phyloP scores from a whole-genome alignment of 441 rosid genomes.

The Adansonia gregorii region DNA sequence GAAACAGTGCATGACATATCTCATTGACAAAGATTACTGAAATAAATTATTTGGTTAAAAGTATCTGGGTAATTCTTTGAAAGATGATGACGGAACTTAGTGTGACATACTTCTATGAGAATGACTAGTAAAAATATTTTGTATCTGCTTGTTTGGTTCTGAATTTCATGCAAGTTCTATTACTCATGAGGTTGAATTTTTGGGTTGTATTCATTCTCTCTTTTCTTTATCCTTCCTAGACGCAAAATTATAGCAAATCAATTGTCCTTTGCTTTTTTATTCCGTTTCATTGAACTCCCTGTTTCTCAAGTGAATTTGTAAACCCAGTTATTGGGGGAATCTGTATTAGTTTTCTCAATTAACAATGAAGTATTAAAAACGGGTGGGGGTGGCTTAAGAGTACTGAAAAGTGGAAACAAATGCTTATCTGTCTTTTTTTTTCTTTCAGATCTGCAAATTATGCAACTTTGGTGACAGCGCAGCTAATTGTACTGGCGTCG shows the following conservation, averaged over 20 bases:
- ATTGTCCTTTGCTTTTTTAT: not conserved
- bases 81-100: not conserved
- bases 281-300: not conserved
- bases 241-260: not conserved
- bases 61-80: not conserved
- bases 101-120: not conserved
- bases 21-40: not conserved
- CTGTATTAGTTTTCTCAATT: not conserved
- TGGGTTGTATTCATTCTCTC: not conserved
- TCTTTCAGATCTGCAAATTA: slow-evolving; percentile 81
- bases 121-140: not conserved
- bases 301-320: not conserved
- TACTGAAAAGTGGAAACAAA: not conserved
- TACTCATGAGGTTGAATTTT: not conserved
- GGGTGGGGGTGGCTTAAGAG: not conserved
- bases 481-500: slow-evolving; percentile 81
- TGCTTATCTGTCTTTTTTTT: slow-evolving; percentile 26
- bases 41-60: not conserved
- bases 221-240: not conserved
- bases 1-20: not conserved
- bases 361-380: not conserved
- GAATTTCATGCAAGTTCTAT: not conserved
- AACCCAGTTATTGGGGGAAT: slow-evolving; percentile 8
- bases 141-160: not conserved
- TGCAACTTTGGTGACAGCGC: slow-evolving; percentile 82